Evolutionary conservation across 805 yeast species (phyloP).

Genomic region (Wickerhamiella nectarea): DNA sequence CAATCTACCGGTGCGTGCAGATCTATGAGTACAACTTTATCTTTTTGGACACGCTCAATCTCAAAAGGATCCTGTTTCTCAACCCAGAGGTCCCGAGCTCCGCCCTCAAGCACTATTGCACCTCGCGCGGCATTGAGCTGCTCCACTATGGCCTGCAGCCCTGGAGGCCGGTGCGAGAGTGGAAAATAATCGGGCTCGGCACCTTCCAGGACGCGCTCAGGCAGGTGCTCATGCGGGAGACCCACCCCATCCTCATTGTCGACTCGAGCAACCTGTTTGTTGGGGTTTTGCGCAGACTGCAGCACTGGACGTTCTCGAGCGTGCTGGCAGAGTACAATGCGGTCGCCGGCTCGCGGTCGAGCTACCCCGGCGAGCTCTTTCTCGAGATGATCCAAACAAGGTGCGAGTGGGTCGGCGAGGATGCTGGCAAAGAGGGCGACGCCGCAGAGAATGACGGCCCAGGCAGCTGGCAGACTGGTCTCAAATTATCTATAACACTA

Average conservation of each 20-base stretch:
- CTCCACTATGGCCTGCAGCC: slow-evolving; percentile 28
- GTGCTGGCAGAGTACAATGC: slow-evolving; percentile 74
- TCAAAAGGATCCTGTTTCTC: slow-evolving; percentile 55
- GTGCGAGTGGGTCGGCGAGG: slow-evolving; percentile 36
- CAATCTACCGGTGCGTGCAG: slow-evolving; percentile 68
- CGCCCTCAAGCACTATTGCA: slow-evolving; percentile 50
- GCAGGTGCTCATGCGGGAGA: slow-evolving; percentile 42
- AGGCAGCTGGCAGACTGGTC: not conserved
- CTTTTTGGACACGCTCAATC: slow-evolving; percentile 57
- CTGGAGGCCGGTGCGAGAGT: slow-evolving; percentile 34
- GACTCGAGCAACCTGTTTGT: slow-evolving; percentile 70
- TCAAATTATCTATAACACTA: not conserved
- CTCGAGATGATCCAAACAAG: slow-evolving; percentile 54
- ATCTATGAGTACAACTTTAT: slow-evolving; percentile 65
- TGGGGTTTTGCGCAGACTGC: slow-evolving; percentile 68
- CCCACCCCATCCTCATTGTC: slow-evolving; percentile 58
- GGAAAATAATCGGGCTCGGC: slow-evolving; percentile 64
- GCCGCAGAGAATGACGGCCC: too few relatives aligned
- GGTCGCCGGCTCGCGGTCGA: slow-evolving; percentile 57
- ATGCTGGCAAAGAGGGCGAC: slow-evolving; percentile 33
- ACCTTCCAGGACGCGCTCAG: slow-evolving; percentile 55
- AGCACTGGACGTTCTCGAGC: slow-evolving; percentile 79
- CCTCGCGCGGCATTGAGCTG: slow-evolving; percentile 27
- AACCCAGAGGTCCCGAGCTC: slow-evolving; percentile 81
- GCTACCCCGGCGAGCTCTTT: slow-evolving; percentile 69